Base-by-base conservation (phyloP, 371 early-diverging fungal species). In the Mucor mucedo region DNA sequence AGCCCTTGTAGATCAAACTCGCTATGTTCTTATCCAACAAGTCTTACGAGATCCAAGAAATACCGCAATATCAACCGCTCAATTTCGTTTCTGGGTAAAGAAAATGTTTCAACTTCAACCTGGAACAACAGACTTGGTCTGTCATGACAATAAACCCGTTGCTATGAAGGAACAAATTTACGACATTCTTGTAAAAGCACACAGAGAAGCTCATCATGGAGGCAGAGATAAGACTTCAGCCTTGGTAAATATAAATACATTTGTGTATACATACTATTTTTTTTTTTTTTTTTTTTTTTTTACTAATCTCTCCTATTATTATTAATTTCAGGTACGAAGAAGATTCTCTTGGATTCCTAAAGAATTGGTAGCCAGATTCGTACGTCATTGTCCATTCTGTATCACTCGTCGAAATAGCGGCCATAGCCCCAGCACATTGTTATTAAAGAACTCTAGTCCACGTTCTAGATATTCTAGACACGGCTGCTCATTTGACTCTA, bases 61-160 rank as follows among this genome's bases (percentile, higher is more conserved):
- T 58, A 87, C 87, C 0, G 75, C 83, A 16, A 81, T 84, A 21
- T 87, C 87, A 13, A 87, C 87, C 5, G 87, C 87, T 8, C 87
- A 87, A 66, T 87, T 87, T 60, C 76, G 85, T 7, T 87, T 87
- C 63, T 87, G 87, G 85, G 87, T 83, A 52, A 87, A 87, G 66
- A 87, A 85, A 57, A 87, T 87, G 87, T 87, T 87, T 67, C 79
- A 82, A 28, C 79, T 87, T 39, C 62, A 68, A 30, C 61, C 70
- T 42, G 75, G 73, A 39, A 53, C 73, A 13, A 72, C 72, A 3
- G 82, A 82, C 28, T 58, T 79, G 21, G 82, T 87, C 8, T 84
- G 80, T 47, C 85, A 87, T 66, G 79, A 78, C 52, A 82, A 84
- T 41, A 87, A 87, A 29, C 85, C 85, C 0, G 84, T 87, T 2